phyloP scores from a whole-genome alignment of 495 filamentous ascomycete genomes.

The Recurvomyces mirabilis region DNA sequence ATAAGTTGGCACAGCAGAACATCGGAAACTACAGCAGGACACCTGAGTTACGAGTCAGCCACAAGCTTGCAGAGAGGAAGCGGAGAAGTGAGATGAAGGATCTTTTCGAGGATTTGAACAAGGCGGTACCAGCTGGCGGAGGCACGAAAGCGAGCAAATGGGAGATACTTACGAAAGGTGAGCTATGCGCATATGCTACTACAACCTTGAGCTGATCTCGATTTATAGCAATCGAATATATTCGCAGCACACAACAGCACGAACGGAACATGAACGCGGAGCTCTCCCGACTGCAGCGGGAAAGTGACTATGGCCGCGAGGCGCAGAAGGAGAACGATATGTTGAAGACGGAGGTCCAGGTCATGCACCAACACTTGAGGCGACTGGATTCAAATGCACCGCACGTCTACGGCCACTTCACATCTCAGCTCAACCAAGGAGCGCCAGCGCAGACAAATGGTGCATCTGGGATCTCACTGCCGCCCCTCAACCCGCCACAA shows the following conservation, averaged over 20 bases:
- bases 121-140: conserved; percentile 70
- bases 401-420: conserved; percentile 23
- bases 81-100: conserved; percentile 97
- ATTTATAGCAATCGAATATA: conserved; percentile 22
- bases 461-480: conserved; percentile 10
- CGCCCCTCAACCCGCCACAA: conserved; percentile 3
- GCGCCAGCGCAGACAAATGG: conserved; percentile 9
- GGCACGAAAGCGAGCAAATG: conserved; percentile 96
- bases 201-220: background rate
- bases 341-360: conserved; percentile 21
- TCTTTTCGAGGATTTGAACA: conserved; percentile 76
- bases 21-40: conserved; percentile 68
- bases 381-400: conserved; percentile 17
- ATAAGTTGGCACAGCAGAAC: conserved; percentile 18
- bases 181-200: conserved; percentile 8
- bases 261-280: conserved; percentile 11
- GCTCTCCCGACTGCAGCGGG: conserved; percentile 15
- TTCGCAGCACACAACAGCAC: conserved; percentile 12
- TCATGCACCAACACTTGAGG: conserved; percentile 22
- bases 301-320: conserved; percentile 13
- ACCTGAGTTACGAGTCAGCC: conserved; percentile 85
- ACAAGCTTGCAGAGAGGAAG: conserved; percentile 94
- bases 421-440: conserved; percentile 15
- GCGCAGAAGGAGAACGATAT: conserved; percentile 22
- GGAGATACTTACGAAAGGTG: conserved; percentile 96